Percentiles rank a stretch among this genome's conserved stretches.
Conservation (phyloP, 331 rosid species). For the Malus hybrid region DNA sequence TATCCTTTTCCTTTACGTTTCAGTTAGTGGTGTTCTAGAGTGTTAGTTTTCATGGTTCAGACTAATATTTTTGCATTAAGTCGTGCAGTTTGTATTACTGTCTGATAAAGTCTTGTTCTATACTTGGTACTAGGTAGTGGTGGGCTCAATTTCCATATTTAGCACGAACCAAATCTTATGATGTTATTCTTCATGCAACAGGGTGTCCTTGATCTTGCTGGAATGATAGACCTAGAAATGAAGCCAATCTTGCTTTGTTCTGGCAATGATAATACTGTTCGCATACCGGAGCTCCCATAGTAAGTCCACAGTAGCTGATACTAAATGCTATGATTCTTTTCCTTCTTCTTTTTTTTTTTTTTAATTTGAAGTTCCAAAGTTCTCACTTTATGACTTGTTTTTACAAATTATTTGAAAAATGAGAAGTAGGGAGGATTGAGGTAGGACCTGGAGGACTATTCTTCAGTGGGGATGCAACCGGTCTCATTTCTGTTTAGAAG, state of each 20-base stretch:
- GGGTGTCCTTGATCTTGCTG: conserved; percentile 21
- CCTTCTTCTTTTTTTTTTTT: no score
- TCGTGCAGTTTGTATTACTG: neutral
- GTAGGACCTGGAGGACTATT: conserved; percentile 28
- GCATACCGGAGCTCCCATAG: conserved; percentile 33
- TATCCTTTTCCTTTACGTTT: neutral
- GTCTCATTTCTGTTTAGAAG: conserved; percentile 31
- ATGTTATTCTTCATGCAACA: neutral
- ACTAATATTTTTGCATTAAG: neutral
- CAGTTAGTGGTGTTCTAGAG: neutral
- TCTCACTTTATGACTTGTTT: neutral
- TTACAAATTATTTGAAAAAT: conserved; percentile 25
- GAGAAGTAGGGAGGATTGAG: conserved; percentile 12
- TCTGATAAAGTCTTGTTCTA: neutral
- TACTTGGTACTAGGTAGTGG: neutral
- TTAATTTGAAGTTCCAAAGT: neutral
- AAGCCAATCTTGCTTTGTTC: conserved; percentile 30
- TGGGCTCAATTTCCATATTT: neutral
- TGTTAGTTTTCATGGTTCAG: neutral
- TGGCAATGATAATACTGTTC: conserved; percentile 21
- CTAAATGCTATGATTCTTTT: neutral
- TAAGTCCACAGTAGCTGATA: conserved; percentile 12
- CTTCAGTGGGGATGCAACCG: conserved; percentile 35
- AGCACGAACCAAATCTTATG: neutral
- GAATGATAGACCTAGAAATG: conserved; percentile 11